Conservation (phyloP, 208 protist species). For the Phytomonas francai region DNA sequence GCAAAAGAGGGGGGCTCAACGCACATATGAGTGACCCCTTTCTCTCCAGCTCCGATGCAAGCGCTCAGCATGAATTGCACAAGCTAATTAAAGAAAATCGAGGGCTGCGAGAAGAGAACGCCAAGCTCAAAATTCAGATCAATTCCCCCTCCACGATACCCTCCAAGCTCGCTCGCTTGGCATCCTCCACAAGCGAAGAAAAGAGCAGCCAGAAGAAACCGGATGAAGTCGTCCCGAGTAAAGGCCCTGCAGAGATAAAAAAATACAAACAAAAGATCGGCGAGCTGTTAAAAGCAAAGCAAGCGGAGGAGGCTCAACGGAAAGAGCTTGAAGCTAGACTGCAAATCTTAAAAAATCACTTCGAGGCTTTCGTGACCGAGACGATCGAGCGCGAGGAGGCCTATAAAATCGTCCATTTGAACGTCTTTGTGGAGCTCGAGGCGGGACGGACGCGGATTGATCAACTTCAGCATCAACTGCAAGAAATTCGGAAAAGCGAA, state of each 20-base stretch:
- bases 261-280: not conserved
- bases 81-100: slow-evolving; percentile 50
- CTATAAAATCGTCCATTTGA: slow-evolving; percentile 46
- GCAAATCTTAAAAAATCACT: slow-evolving; percentile 22
- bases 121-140: slow-evolving; percentile 29
- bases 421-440: slow-evolving; percentile 36
- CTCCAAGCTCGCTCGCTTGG: not conserved
- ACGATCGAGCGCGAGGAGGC: slow-evolving; percentile 60
- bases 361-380: slow-evolving; percentile 58
- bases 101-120: slow-evolving; percentile 43
- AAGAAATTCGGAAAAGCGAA: slow-evolving; percentile 26
- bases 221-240: not conserved
- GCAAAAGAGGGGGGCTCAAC: too few relatives aligned
- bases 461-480: slow-evolving; percentile 32
- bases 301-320: not conserved
- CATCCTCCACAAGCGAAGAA: not conserved
- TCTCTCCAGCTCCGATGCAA: not conserved
- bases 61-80: slow-evolving; percentile 27
- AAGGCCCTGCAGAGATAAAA: too few relatives aligned
- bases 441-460: slow-evolving; percentile 22
- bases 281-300: not conserved
- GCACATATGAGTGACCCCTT: slow-evolving; percentile 24
- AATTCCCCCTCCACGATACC: slow-evolving; percentile 7
- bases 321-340: slow-evolving; percentile 20
- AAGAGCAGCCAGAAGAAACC: not conserved